Evolutionary conservation across 495 filamentous ascomycete species (phyloP).

Genomic region (Aspergillus panamensis): DNA sequence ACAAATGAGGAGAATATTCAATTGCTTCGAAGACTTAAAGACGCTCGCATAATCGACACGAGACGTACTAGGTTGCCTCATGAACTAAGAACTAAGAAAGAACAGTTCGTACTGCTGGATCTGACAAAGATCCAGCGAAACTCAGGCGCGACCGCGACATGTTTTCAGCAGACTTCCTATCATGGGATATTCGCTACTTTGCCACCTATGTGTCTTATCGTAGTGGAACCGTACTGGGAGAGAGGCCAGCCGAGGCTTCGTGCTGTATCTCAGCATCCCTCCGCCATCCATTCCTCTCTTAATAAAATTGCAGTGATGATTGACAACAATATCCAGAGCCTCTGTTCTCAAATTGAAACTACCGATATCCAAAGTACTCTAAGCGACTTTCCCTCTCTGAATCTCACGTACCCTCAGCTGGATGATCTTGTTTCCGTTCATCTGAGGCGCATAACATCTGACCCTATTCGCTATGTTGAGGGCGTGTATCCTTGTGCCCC

Average conservation of each 20-base stretch:
- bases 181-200: not conserved
- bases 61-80: not conserved
- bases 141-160: not conserved
- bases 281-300: no score
- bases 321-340: not conserved
- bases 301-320: slow-evolving; percentile 4
- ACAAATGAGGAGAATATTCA: not conserved
- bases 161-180: not conserved
- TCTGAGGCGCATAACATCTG: not conserved
- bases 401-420: slow-evolving; percentile 1
- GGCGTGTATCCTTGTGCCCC: slow-evolving; percentile 8
- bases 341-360: not conserved
- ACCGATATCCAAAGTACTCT: not conserved
- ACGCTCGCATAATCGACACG: not conserved
- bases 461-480: slow-evolving; percentile 4
- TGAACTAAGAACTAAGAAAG: not conserved
- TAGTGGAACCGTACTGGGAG: not conserved
- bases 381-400: slow-evolving; percentile 11
- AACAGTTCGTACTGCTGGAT: not conserved
- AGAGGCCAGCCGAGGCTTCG: not conserved
- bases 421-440: slow-evolving; percentile 5
- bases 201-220: not conserved
- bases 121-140: not conserved
- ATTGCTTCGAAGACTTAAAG: slow-evolving; percentile 9
- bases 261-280: no score